Base-by-base conservation (phyloP, 345 rosid species). In the Eucalyptus globulus region DNA sequence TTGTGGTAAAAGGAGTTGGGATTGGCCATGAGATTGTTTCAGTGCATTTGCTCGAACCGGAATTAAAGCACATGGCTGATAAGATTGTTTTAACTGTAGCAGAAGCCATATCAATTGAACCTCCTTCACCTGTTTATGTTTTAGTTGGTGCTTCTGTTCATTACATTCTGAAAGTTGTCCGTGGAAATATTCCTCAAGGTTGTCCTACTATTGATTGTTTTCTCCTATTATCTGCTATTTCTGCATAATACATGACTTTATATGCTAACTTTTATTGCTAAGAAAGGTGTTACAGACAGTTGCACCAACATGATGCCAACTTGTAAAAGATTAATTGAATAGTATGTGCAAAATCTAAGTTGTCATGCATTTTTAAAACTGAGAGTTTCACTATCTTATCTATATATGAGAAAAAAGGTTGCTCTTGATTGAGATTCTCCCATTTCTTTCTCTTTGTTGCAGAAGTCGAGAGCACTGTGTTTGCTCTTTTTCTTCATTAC, bases 61-160 rank as follows among this genome's bases (percentile, higher is more conserved):
- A 94, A 40, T 92, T 93, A 65, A 91, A 92, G 91, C 93, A 93
- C 91, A 89, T 96, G 94, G 92, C 92, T 34, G 99, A 96, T 89
- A 93, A 92, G 91, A 94, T 97, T 92, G 94, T 94, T 90, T 92
- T 96, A 58, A 96, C 99, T 47, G 99, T 97, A 49, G 99, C 97
- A n/a, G 99, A 97, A 93, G 99, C 99, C 91, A 96, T 97, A 96
- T 96, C 98, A 88, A 93, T 96, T 34, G 97, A 94, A 88, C 99
- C 99, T 89, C 96, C 96, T 24, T 97, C 99, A 49, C 99, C 99
- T 87, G 96, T 96, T 86, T 95, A 93, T 89, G 95, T 96, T 89
- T 95, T 97, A 56, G 91, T 95, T 93, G 99, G 98, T 89, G 98
- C 99, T 91, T 93, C 92, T 89, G 89, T 97, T 89, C 93, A 88